Conservation (phyloP, 306 rosid species). For the Dryas octopetala region DNA sequence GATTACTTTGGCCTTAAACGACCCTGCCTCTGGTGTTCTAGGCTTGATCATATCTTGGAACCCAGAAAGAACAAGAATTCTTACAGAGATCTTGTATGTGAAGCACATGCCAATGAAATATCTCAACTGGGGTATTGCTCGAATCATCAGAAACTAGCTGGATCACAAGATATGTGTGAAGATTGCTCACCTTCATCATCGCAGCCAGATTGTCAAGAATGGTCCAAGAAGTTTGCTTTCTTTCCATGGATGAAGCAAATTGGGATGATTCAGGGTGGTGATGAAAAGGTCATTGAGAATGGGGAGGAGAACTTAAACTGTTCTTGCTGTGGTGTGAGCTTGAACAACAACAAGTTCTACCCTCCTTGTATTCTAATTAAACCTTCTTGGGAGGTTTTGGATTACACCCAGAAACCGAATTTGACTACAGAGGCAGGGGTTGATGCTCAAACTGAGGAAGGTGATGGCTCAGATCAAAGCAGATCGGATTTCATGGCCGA, state of each 20-base stretch:
- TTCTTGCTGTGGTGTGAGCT: constrained; percentile 74
- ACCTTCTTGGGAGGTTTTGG: constrained; percentile 68
- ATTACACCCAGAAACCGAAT: constrained; percentile 46
- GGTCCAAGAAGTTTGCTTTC: constrained; percentile 53
- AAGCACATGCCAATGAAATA: constrained; percentile 79
- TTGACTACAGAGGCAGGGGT: constrained; percentile 38
- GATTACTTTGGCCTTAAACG: constrained; percentile 82
- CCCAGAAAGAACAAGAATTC: constrained; percentile 37
- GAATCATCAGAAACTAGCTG: constrained; percentile 65
- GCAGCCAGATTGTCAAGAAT: constrained; percentile 36
- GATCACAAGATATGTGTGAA: constrained; percentile 72
- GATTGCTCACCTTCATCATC: constrained; percentile 50
- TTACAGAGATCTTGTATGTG: constrained; percentile 81
- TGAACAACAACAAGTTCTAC: constrained; percentile 47
- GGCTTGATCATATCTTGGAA: constrained; percentile 78
- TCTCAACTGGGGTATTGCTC: constrained; percentile 66
- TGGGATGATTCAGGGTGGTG: constrained; percentile 40
- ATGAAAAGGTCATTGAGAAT: constrained; percentile 34
- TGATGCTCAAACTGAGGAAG: constrained; percentile 43
- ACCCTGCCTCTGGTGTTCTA: constrained; percentile 87
- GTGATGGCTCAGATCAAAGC: constrained; percentile 47
- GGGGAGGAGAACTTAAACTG: constrained; percentile 49
- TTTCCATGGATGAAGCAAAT: constrained; percentile 72
- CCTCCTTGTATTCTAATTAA: constrained; percentile 67
- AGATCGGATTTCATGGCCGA: constrained; percentile 49